Evolutionary conservation across 495 filamentous ascomycete genomes (phyloP), one percentile per base, ranked within the genome.

Genomic region (Hapsidospora chrysogenum): DNA sequence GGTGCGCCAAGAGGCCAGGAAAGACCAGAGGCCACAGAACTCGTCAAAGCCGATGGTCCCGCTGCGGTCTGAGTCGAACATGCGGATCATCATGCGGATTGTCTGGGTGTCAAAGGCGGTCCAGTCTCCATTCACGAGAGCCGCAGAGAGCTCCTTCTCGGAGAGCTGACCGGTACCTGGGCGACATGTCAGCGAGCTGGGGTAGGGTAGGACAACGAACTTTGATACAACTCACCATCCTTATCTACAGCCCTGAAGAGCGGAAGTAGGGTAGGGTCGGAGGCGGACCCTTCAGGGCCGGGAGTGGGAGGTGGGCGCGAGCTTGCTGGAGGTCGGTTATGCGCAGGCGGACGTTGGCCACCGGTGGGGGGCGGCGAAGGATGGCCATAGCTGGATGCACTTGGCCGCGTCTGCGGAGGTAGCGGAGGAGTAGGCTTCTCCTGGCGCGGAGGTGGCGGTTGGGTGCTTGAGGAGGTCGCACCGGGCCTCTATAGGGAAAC

Each of bases 31-130:
- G 3, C 83, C 84, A 49, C 81, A 89, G 46, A 97, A 97, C 56
- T 97, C 89, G 42, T 93, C 77, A 52, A 94, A 97, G 32, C 74
- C 80, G 49, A 97, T 93, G 4, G 74, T 80, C 31, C 87, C 85
- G 37, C 70, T 79, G 38, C 80, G 77, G 60, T 94, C 80, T 42
- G 66, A 75, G 60, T 96, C 89, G 58, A 97, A 97, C 89, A 96
- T 96, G 50, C 78, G 74, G 41, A 96, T 94, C 89, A 97, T 96
- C 84, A 94, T 92, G 41, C 78, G 78, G 38, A 97, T 84, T 2
- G 89, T 97, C 44, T 93, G 81, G n/a, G 78, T 74, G 57, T 97
- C 92, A 53, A 97, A 97, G 3, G 79, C 70, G 4, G 82, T 79
- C 67, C 76, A 96, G 61, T 97, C 89, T 29, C 85, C 87, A 53